phyloP scores from a whole-genome alignment of 1,284 basidiomycete species.

The Rhizoctonia solani region DNA sequence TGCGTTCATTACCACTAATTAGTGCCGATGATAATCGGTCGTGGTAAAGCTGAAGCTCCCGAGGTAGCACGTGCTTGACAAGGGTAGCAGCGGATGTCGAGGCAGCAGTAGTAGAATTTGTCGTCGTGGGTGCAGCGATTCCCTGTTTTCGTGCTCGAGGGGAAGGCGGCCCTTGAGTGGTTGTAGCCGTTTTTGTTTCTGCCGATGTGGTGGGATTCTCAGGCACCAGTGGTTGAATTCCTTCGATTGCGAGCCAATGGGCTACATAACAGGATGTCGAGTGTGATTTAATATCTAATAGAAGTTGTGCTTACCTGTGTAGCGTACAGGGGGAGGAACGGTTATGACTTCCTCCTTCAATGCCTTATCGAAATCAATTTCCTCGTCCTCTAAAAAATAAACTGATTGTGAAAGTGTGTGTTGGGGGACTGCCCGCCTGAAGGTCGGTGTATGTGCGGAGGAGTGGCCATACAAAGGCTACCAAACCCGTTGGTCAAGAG shows the following conservation, averaged over 20 bases:
- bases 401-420: constrained; percentile 62
- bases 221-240: constrained; percentile 93
- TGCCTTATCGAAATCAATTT: constrained; percentile 94
- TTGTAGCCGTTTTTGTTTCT: constrained; percentile 1
- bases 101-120: constrained; percentile 43
- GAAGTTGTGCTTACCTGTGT: constrained; percentile 53
- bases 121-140: constrained; percentile 45
- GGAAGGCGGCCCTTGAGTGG: constrained; percentile 39
- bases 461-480: constrained; percentile 77
- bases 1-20: constrained; percentile 56
- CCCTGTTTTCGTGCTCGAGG: constrained; percentile 42
- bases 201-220: constrained; percentile 80
- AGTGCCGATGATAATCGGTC: constrained; percentile 87
- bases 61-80: constrained; percentile 91
- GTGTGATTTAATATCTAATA: constrained; percentile 13
- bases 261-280: constrained; percentile 48
- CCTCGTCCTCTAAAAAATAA: constrained; percentile 95
- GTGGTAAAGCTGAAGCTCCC: constrained; percentile 95
- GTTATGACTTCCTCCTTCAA: constrained; percentile 81
- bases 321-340: constrained; percentile 74
- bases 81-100: constrained; percentile 56
- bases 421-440: constrained; percentile 65
- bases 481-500: not conserved
- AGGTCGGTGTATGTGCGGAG: constrained; percentile 68
- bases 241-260: constrained; percentile 98